Evolutionary conservation across 495 filamentous ascomycete genomes (phyloP), one percentile per base, ranked within the genome.

Genomic region (Aspergillus haitiensis): DNA sequence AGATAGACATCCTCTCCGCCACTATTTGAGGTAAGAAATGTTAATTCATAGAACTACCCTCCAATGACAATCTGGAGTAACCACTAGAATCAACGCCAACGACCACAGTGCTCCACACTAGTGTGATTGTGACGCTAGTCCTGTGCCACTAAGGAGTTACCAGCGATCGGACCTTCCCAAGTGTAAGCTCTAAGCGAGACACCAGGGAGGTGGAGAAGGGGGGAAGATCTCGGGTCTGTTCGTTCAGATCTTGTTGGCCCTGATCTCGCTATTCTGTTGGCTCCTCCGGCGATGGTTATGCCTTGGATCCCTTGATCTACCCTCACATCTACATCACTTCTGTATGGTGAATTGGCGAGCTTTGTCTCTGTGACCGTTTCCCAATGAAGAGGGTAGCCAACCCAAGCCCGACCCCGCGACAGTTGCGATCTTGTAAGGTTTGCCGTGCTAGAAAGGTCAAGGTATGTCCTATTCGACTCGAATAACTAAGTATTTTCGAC

Each of bases 391-490:
- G 56, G 13, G 58, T 63, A 45, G 49, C 65, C 7, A 72, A 59
- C 45, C 42, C 61, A 11, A 60, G 7, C 47, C 55, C 58, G 54
- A 40, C 51, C 18, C 49, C 52, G 45, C 72, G 76, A 45, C 76
- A 78, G 64, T 75, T 70, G 48, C 74, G 74, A 21, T 78, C 76
- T 61, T 79, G 76, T 58, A 76, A 72, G 57, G 75, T 79, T 58
- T 79, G 76, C 51, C 70, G 76, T 50, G 56, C 68, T 61, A 75
- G 76, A 53, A 79, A 79, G 65, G 76, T 79, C 66, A 78, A 77
- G 72, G 76, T 79, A 57, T 35, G 74, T 66, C 42, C 51, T 46
- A 60, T 65, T 40, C 13, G 52, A 46, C 33, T n/a, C 50, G 27
- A 5, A n/a, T 52, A 36, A 18, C 42, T 7, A 11, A 40, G 37